Conservation (phyloP, 1,139 yeast genomes). For the Lodderomyces margitis region DNA sequence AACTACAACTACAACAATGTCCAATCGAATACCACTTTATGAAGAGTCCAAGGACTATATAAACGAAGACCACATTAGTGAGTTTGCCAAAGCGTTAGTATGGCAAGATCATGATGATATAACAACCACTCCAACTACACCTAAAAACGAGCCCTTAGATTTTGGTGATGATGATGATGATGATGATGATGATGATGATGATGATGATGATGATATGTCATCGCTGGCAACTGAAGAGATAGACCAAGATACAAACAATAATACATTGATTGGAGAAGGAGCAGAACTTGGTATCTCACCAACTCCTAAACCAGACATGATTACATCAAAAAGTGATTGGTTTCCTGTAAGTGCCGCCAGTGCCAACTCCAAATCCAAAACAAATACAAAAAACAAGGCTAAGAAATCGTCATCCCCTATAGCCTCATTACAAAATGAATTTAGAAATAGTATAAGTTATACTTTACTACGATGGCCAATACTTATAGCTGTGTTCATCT, state of each 20-base stretch:
- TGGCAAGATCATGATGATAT: constrained; percentile 35
- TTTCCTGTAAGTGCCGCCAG: constrained; percentile 46
- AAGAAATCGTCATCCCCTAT: constrained; percentile 12
- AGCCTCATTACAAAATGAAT: constrained; percentile 35
- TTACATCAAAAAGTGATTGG: constrained; percentile 68
- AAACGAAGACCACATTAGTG: constrained; percentile 36
- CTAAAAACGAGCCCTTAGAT: constrained; percentile 7
- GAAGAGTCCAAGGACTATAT: constrained; percentile 37
- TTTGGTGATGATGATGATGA: constrained; percentile 6
- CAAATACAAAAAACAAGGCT: constrained; percentile 3
- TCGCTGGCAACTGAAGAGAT: constrained; percentile 8
- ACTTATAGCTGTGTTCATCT: constrained; percentile 46
- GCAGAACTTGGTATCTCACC: constrained; percentile 8
- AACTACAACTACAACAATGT: background rate
- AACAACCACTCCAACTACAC: constrained; percentile 13
- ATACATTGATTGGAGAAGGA: constrained; percentile 7
- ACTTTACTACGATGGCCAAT: constrained; percentile 66
- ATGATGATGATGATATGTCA: constrained; percentile 7
- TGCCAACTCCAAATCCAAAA: constrained; percentile 3
- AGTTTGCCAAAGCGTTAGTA: constrained; percentile 40
- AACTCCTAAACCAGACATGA: constrained; percentile 29
- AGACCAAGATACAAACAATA: constrained; percentile 1
- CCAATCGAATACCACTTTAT: constrained; percentile 15
- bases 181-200: background rate
- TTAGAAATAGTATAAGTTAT: constrained; percentile 49